phyloP scores from a whole-genome alignment of 2,329 filamentous ascomycete species.

The Zymoseptoria crescenta region DNA sequence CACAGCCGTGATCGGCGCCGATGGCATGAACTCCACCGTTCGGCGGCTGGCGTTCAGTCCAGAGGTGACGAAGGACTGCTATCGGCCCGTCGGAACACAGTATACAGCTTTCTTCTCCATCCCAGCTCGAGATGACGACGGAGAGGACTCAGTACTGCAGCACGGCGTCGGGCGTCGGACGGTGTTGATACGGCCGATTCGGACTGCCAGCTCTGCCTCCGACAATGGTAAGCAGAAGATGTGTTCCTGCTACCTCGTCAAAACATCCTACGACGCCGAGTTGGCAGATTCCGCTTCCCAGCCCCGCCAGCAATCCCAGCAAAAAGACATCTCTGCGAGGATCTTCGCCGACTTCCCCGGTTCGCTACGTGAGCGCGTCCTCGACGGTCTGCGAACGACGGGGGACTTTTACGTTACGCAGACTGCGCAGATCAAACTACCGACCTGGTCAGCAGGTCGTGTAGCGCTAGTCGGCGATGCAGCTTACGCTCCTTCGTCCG shows the following conservation, averaged over 20 bases:
- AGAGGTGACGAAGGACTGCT: background rate
- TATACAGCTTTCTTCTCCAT: slow-evolving; percentile 26
- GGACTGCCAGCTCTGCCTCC: no score
- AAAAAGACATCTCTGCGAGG: slow-evolving; percentile 5
- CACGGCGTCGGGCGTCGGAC: slow-evolving; percentile 11
- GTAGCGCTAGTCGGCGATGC: slow-evolving; percentile 34
- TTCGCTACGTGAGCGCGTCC: slow-evolving; percentile 3
- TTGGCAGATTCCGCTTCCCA: no score
- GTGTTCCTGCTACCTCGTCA: slow-evolving; percentile 2
- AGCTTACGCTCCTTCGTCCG: slow-evolving; percentile 31
- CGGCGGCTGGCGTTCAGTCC: slow-evolving; percentile 9
- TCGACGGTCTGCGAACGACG: slow-evolving; percentile 9
- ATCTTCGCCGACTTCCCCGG: slow-evolving; percentile 8
- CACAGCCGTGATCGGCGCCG: slow-evolving; percentile 11
- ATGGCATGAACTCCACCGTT: slow-evolving; percentile 10
- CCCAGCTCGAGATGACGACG: slow-evolving; percentile 9
- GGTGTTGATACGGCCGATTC: slow-evolving; percentile 14
- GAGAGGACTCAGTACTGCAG: slow-evolving; percentile 13
- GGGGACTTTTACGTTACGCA: slow-evolving; percentile 41
- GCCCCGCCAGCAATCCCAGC: background rate
- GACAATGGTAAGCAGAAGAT: background rate
- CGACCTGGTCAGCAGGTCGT: slow-evolving; percentile 29
- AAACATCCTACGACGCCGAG: no score
- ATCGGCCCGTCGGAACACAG: slow-evolving; percentile 1
- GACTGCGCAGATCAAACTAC: slow-evolving; percentile 34